Evolutionary conservation across 129 eudicot genomes (phyloP), one percentile per base, ranked within the genome.

Genomic region (Apium graveolens): DNA sequence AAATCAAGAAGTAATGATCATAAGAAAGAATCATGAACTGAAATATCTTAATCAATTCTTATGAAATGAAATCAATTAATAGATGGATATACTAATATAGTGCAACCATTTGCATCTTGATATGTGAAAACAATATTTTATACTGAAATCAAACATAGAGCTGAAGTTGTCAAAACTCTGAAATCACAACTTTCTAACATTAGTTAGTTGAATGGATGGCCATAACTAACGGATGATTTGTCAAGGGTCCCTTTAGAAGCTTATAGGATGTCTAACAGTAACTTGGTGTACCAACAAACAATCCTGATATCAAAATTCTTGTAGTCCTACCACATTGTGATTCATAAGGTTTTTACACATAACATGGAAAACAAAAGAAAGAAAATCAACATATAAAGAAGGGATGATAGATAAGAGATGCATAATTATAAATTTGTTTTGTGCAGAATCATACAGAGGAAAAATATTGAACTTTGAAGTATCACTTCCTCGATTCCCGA

Each of bases 391-490:
- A n/a, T 8, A 12, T 21, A 71, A 5, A 49, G 4, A 41, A 74
- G 32, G 76, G 62, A 12, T 35, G 65, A 10, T 21, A 81, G 41
- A 49, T 48, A 60, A 60, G 68, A 5, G 70, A 42, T 44, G 3
- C 45, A 1, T 11, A 46, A 34, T 48, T 39, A 37, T 7, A 81
- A 77, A 82, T n/a, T 66, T 41, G 14, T 44, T 72, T 60, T 74
- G 71, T 24, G 21, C 62, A 75, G 73, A 82, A 72, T 81, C 99
- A 77, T 90, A 96, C 99, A 96, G 85, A 87, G 90, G 97, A 78
- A 97, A 96, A 68, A 85, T 87, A 70, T 86, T 89, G 81, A 89
- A 83, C 88, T 89, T 96, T 51, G 78, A 79, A 26, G 63, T 75
- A 77, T 96, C 93, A 63, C 80, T 76, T 70, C 86, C 96, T 83